A percentile compares a stretch with the other conserved stretches of the same genome.
Evolutionary conservation across 2,329 filamentous ascomycete genomes (phyloP).

Genomic region (Colletotrichum orbiculare): DNA sequence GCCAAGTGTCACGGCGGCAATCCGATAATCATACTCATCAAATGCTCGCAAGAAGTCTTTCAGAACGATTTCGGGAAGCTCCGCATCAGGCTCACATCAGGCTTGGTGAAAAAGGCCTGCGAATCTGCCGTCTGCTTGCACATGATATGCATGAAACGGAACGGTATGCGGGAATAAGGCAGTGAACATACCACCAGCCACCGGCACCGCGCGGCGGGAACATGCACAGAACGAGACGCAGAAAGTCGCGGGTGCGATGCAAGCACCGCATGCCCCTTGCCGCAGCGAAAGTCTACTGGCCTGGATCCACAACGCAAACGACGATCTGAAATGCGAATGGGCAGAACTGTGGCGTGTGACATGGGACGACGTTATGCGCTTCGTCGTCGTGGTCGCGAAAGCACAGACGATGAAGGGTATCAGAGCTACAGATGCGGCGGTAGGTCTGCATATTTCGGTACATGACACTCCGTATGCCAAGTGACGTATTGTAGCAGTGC

Average conservation of each 20-base stretch:
- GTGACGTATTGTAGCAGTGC: slow-evolving; percentile 3
- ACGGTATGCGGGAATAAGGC: no score
- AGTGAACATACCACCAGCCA: no score
- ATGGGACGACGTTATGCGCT: slow-evolving; percentile 28
- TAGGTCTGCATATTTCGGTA: slow-evolving; percentile 4
- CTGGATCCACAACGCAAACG: not conserved
- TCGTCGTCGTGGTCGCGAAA: slow-evolving; percentile 7
- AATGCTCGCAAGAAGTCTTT: no score
- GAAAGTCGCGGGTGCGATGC: slow-evolving; percentile 13
- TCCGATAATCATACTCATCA: no score
- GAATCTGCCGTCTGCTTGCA: no score
- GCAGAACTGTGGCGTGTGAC: not conserved
- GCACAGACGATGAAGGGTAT: slow-evolving; percentile 16
- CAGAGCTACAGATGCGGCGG: slow-evolving; percentile 7
- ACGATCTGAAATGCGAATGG: slow-evolving; percentile 16
- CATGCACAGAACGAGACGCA: slow-evolving; percentile 12
- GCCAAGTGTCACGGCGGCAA: no score
- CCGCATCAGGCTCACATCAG: no score
- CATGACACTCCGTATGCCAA: not conserved
- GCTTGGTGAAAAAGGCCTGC: no score
- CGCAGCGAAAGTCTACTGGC: not conserved
- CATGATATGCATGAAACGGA: no score
- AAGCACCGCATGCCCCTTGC: not conserved
- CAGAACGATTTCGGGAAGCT: no score
- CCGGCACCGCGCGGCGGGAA: no score